Evolutionary conservation across 2,329 filamentous ascomycete species (phyloP).

Genomic region (Aspergillus bombycis): DNA sequence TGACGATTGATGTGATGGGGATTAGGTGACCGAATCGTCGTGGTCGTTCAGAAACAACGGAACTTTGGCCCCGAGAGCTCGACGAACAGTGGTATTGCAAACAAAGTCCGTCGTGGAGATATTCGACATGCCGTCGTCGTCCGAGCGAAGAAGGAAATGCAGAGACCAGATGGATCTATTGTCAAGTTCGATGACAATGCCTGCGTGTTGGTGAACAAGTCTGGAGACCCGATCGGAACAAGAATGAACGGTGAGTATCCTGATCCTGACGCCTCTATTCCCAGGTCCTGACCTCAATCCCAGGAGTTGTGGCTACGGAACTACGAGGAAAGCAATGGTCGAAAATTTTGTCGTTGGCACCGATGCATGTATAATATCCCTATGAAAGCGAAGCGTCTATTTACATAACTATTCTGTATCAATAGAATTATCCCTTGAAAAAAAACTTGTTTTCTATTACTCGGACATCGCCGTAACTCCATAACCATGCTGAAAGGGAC

Average conservation of each 20-base stretch:
- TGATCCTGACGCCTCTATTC: neutral
- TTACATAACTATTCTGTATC: constrained; percentile 31
- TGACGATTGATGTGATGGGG: constrained; percentile 11
- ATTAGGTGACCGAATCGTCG: constrained; percentile 90
- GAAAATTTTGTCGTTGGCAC: constrained; percentile 95
- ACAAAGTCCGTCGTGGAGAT: constrained; percentile 95
- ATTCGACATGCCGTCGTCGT: constrained; percentile 96
- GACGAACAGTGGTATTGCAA: constrained; percentile 73
- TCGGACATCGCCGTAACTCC: constrained; percentile 27
- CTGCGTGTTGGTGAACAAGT: constrained; percentile 95
- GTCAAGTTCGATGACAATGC: constrained; percentile 97
- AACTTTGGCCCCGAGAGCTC: constrained; percentile 72
- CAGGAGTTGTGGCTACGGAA: constrained; percentile 84
- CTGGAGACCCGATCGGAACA: constrained; percentile 90
- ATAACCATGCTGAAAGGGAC: constrained; percentile 21
- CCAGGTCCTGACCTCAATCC: constrained; percentile 26
- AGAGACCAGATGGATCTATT: constrained; percentile 84
- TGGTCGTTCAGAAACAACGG: constrained; percentile 96
- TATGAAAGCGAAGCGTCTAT: constrained; percentile 33
- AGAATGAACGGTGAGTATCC: constrained; percentile 72
- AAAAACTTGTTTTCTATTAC: constrained; percentile 13
- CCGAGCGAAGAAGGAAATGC: constrained; percentile 83
- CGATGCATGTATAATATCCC: constrained; percentile 68
- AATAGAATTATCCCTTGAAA: constrained; percentile 26
- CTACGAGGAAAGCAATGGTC: constrained; percentile 93